Evolutionary conservation across 208 protist species (phyloP), one percentile per base, ranked within the genome.

Genomic region (Jaenimonas drosophilae): DNA sequence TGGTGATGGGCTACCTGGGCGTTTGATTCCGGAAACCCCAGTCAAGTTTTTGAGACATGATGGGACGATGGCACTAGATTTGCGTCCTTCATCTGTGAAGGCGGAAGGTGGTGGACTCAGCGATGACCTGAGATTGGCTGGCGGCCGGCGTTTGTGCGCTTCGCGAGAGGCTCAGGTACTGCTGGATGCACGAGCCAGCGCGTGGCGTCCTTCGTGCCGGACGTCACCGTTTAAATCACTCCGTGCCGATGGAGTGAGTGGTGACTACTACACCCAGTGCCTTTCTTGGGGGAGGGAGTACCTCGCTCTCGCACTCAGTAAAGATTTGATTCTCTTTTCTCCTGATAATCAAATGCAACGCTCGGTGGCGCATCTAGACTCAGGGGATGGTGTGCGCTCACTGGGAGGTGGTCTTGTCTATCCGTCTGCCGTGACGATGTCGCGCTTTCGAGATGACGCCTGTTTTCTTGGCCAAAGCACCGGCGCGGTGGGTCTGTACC

Each of bases 221-320:
- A 88, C 72, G 9, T 86, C 77, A 25, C 70, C 83, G 19, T 86
- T 82, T 59, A 69, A 78, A 38, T 75, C 88, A 21, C 59, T 91
- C 21, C 76, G 74, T 54, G 78, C 77, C 11, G 63, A 62, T 25
- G 75, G 72, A 6, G 42, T 84, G 48, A 59, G 69, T 32, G 75
- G 86, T 46, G 83, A 91, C 50, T 91, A 72, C 49, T 91, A 91
- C 61, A 80, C 78, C 7, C 70, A 58, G 16, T 65, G 60, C 17
- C 46, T 91, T 3, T 87, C 83, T 6, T 91, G 78, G 77, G 83
- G 83, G 4, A 52, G 54, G 11, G 52, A 73, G 14, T 66, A 64
- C 50, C 58, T 88, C 29, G 83, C 65, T 0, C 58, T 91, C 16
- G 70, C 70, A 6, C 56, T 91, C 29, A 59, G 56, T 32, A 53